Conservation (phyloP, 345 rosid species). For the Gossypium stocksii region DNA sequence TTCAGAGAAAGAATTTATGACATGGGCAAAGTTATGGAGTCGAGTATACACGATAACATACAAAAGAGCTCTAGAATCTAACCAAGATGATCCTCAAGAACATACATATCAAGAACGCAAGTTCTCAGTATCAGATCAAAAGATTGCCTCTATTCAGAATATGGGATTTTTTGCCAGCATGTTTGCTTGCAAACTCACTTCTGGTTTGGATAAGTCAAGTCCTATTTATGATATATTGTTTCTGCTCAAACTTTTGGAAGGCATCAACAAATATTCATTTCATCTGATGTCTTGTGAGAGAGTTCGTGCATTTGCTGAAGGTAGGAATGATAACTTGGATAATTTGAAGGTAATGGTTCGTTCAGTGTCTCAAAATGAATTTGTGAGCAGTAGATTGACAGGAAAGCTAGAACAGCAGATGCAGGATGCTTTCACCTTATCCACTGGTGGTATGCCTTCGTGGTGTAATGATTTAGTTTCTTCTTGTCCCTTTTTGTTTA, state of each 20-base stretch:
- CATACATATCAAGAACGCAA: conserved; percentile 18
- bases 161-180: conserved; percentile 46
- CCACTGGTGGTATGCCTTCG: conserved; percentile 65
- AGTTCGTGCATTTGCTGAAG: conserved; percentile 60
- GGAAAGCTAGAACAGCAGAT: conserved; percentile 94
- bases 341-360: conserved; percentile 44
- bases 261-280: conserved; percentile 59
- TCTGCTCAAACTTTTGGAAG: conserved; percentile 75
- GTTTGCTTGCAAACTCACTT: conserved; percentile 48
- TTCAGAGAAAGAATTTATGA: conserved; percentile 45
- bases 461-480: conserved; percentile 84
- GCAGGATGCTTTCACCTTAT: conserved; percentile 67
- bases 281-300: conserved; percentile 62
- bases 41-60: conserved; percentile 58
- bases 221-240: conserved; percentile 58
- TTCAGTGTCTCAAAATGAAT: conserved; percentile 56
- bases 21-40: conserved; percentile 53
- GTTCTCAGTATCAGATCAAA: conserved; percentile 23
- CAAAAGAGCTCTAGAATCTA: conserved; percentile 38
- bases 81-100: conserved; percentile 24
- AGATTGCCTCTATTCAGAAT: conserved; percentile 20
- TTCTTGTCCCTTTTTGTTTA: conserved; percentile 85
- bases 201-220: conserved; percentile 46
- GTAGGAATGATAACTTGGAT: conserved; percentile 56
- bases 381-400: conserved; percentile 75